Base-by-base conservation (phyloP, 169 alveolate species). In the Eimeria sp. region DNA sequence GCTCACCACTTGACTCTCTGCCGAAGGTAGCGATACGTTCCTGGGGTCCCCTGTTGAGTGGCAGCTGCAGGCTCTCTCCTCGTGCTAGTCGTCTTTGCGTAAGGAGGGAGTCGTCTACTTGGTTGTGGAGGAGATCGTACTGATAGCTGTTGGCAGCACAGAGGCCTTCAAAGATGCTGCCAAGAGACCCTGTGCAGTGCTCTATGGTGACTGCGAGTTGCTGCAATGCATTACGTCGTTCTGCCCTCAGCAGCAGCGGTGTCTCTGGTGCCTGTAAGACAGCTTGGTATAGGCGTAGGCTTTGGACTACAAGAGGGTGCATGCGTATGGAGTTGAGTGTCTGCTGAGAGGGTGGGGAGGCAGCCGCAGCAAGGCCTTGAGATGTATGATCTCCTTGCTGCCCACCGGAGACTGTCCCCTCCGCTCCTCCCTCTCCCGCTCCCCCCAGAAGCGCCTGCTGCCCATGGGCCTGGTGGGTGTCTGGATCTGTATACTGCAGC, bases 401-500 rank as follows among this genome's bases (percentile, higher is more conserved):
- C 10, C 20, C 61, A 54, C 20, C 61, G 16, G 61, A 54, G 61
- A 54, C 61, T 80, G 51, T 83, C 96, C 91, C 61, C 49, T 45
- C 83, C 65, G 78, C 75, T 54, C 43, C 51, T 82, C 58, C 92
- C 73, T 14, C 67, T 96, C 76, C 90, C 76, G 49, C n/a, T 34
- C 89, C 75, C 63, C 30, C 54, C 94, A 65, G 94, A 30, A 49
- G 83, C 40, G 54, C 22, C 91, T n/a, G 57, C 75, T 80, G 47
- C 54, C 22, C 22, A 51, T 25, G 14, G 51, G 27, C 16, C 14
- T 49, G 58, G 11, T 5, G 76, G 4, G 9, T 13, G 61, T 65
- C 96, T 40, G 97, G 98, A 40, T 95, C 97, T 34, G 92, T 94
- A 90, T 95, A 97, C 57, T 97, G 96, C 94, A 97, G 97, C 22